A percentile compares a stretch with the other conserved stretches of the same genome.
These are phyloP conservation scores for Gracilaria domingensis DNA, from an alignment of 23 red algal species.

Conservation along the genomic window DNA sequence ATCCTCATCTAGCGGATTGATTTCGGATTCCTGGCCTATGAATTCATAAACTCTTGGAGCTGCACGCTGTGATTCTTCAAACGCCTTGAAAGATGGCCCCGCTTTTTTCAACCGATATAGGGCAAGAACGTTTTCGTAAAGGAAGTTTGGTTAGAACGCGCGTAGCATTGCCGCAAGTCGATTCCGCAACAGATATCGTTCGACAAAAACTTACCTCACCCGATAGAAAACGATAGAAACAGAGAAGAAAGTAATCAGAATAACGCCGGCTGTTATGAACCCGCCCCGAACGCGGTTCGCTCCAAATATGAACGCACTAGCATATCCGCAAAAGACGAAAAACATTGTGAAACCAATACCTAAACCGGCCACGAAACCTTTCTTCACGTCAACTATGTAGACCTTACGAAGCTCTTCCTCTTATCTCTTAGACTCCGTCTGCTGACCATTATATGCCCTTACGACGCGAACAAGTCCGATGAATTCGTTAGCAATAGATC, in stretches of 20 bases:
- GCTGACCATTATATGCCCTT: slow-evolving; percentile 75
- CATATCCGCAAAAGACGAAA: slow-evolving; percentile 90
- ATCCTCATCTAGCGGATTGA: slow-evolving; percentile 68
- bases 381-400: slow-evolving; percentile 68
- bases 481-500: slow-evolving; percentile 83
- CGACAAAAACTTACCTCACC: slow-evolving; percentile 54
- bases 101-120: slow-evolving; percentile 14
- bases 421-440: slow-evolving; percentile 72
- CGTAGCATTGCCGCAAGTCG: neutral
- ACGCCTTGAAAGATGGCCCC: slow-evolving; percentile 72
- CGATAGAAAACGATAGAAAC: slow-evolving; percentile 90
- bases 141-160: neutral
- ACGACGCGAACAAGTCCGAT: slow-evolving; percentile 88
- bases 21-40: slow-evolving; percentile 67
- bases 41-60: slow-evolving; percentile 79
- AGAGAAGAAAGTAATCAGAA: slow-evolving; percentile 95
- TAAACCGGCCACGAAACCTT: slow-evolving; percentile 61
- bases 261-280: slow-evolving; percentile 40
- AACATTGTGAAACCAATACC: slow-evolving; percentile 92
- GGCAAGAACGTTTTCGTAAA: neutral
- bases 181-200: neutral
- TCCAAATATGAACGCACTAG: slow-evolving; percentile 89
- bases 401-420: slow-evolving; percentile 65
- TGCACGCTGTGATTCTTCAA: slow-evolving; percentile 64
- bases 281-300: slow-evolving; percentile 59